Base-by-base conservation (phyloP, 768 basidiomycete species). In the Lenzites betulinus region DNA sequence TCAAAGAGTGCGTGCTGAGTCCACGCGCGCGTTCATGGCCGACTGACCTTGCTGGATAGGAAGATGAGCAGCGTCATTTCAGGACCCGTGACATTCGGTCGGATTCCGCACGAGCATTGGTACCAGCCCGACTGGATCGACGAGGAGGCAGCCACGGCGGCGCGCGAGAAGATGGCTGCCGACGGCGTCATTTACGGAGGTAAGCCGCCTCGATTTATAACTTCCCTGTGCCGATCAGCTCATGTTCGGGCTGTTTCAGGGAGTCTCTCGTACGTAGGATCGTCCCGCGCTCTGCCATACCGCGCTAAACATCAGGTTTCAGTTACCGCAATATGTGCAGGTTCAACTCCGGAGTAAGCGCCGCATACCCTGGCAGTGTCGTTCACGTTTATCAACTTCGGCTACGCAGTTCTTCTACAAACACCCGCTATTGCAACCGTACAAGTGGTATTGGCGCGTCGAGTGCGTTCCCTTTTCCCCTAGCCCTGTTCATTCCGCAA, bases 311-410 rank as follows among this genome's bases (percentile, higher is more conserved):
- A 11, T 23, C n/a, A 33, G 30, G 30, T 33, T 18, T 4, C 36
- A 81, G 77, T n/a, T 89, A 90, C 65, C 80, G 87, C n/a, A 87
- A 89, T 56, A 89, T 90, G 89, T 90, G 89, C 69, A 78, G 88
- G 38, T 90, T 83, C 73, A 87, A 89, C 71, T 88, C 86, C 1
- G 88, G 85, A 1, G 85, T 86, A 64, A 60, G 81, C 70, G 12
- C 18, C 30, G 20, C 15, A 51, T 25, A 9, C 28, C 16, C 18
- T 39, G 13, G 38, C 18, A 39, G 38, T 39, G 11, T 47, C 38
- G 5, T 8, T 35, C 36, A 33, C 30, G 30, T 33, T 33, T 11
- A 33, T 55, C n/a, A 25, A n/a, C 13, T 39, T 53, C 38, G 26
- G 0, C 1, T 30, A 11, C 28, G 20, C 36, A 66, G 65, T 67